phyloP scores from a whole-genome alignment of 495 filamentous ascomycete species.

The Podospora pseudopauciseta region DNA sequence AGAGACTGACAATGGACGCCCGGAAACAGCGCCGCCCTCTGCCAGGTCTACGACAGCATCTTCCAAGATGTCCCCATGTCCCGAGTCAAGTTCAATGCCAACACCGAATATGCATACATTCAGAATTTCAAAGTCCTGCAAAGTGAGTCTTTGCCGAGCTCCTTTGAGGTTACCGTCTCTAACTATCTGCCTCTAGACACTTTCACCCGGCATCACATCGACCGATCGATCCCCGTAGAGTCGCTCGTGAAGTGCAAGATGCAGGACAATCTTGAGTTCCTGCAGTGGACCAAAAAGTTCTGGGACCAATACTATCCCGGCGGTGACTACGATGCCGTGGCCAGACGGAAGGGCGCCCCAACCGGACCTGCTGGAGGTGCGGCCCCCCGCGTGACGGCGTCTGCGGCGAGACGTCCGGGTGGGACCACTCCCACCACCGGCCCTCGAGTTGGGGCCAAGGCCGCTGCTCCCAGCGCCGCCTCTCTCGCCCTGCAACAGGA shows the following conservation, averaged over 20 bases:
- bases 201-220: conserved; percentile 80
- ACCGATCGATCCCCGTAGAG: conserved; percentile 83
- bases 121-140: conserved; percentile 97
- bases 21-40: conserved; percentile 75
- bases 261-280: conserved; percentile 99
- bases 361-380: conserved; percentile 46
- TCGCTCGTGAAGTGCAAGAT: conserved; percentile 94
- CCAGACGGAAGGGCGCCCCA: conserved; percentile 74
- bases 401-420: conserved; percentile 50
- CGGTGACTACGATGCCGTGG: conserved; percentile 88
- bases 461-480: conserved; percentile 50
- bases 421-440: conserved; percentile 73
- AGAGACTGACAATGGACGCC: conserved; percentile 16
- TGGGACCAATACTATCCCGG: conserved; percentile 99
- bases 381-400: conserved; percentile 42
- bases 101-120: conserved; percentile 93
- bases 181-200: conserved; percentile 49
- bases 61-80: conserved; percentile 95
- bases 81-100: conserved; percentile 96
- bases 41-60: conserved; percentile 96
- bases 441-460: conserved; percentile 46
- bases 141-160: conserved; percentile 55
- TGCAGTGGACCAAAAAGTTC: conserved; percentile 92
- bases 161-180: background rate
- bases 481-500: conserved; percentile 72